These are phyloP conservation scores for Cinnamomum chago DNA, from an alignment of 164 flowering plant species.

Conservation along the genomic window DNA sequence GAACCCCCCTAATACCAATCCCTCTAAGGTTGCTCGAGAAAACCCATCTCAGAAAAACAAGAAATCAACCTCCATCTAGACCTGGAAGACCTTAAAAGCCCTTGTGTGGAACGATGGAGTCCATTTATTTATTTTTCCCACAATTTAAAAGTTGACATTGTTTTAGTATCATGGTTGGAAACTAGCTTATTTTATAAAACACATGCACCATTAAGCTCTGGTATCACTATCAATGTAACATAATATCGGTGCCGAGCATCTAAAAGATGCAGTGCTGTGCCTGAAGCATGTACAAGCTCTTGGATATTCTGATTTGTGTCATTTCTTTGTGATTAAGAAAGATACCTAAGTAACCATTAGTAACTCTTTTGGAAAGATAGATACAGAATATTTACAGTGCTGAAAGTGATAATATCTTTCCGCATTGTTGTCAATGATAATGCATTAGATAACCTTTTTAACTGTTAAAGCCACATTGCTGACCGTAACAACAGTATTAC, in stretches of 20 bases:
- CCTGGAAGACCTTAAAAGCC: conserved; percentile 76
- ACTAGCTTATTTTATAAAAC: background rate
- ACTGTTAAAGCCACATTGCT: no score
- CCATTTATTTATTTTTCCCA: no score
- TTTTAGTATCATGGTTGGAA: background rate
- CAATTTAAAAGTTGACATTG: background rate
- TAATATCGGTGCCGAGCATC: background rate
- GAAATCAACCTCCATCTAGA: conserved; percentile 56
- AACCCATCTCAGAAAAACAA: conserved; percentile 33
- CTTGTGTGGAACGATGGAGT: no score
- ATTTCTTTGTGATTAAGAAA: background rate
- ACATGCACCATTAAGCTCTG: background rate
- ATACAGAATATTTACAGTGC: background rate
- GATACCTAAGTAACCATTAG: background rate
- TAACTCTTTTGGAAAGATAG: background rate
- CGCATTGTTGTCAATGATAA: background rate
- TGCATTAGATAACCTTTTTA: background rate
- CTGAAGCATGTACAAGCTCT: background rate
- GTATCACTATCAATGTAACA: background rate
- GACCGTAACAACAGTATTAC: no score
- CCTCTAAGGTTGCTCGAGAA: conserved; percentile 26
- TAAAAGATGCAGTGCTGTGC: no score
- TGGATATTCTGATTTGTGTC: background rate
- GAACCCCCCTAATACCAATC: conserved; percentile 15
- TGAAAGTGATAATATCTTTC: background rate